Base-by-base conservation (phyloP, 2,329 filamentous ascomycete genomes). In the Claviceps paspali region DNA sequence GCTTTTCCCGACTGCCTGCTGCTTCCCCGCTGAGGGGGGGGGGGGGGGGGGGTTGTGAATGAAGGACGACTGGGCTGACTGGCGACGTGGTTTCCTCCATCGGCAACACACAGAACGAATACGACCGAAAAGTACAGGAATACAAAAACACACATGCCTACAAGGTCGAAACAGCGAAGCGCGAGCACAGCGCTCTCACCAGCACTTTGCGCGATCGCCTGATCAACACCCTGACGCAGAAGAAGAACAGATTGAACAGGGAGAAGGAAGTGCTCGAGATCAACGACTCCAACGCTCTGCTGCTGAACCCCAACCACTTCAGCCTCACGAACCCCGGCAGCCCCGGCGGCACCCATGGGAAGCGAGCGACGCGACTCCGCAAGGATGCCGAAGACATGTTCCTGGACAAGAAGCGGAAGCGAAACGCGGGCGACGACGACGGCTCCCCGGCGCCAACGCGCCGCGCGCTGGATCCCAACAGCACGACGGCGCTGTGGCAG, bases 181-280 rank as follows among this genome's bases (percentile, higher is more conserved):
- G 72, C 44, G 76, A 81, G 52, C 70, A 78, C 52, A 60, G 62
- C 33, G 65, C 71, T 2, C 62, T 81, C 18, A 65, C 71, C 2
- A 63, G 61, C 38, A 80, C 76, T 2, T 64, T 80, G 31, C 70
- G 73, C 44, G 75, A 79, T 46, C 73, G 76, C n/a, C 60, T 81
- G 22, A 74, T 79, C 55, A 79, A 79, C 47, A 69, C 68, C 30
- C 66, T 81, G 41, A 71, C 67, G 12, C 66, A 70, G 27, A 79
- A 79, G 57, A 79, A 79, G 52, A 69, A 69, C 46, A 67, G 76
- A 24, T 57, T 81, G 22, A 69, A 68, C 36, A 70, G 73, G 48
- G 76, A 81, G 47, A 80, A 79, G 51, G 76, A 80, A 49, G 73
- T 74, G 3, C 61, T 79, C 30, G 76, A 81, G 49, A 78, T 81